Base-by-base conservation (phyloP, 1,139 yeast genomes). In the Saccharomycopsis crataegensis region DNA sequence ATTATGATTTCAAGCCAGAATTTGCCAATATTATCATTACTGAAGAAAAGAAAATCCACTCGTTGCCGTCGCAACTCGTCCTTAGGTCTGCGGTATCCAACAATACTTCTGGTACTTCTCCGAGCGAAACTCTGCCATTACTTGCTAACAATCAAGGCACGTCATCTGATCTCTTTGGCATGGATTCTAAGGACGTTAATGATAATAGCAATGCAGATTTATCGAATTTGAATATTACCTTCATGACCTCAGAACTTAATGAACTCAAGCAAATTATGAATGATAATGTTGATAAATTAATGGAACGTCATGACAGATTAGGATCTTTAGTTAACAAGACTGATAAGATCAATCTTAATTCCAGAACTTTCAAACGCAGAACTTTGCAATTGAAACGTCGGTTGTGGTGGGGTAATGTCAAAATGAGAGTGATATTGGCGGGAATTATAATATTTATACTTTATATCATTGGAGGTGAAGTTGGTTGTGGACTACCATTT, bases 301-400 rank as follows among this genome's bases (percentile, higher is more conserved):
- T 90, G 63, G 82, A 82, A 62, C 76, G 97, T 54, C 96, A 96
- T 11, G 96, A 89, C 62, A 77, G 87, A 56, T 80, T 90, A 57
- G 80, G 82, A 59, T 68, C 79, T 50, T 73, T 90, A 58, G 95
- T 89, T 16, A 86, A 84, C 65, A 90, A 90, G 65, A 89, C 96
- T 1, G 87, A 86, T 59, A 74, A 83, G 53, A 75, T 89, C 67
- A 87, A 85, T 60, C 75, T 77, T 34, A 79, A 82, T 40, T 80
- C 95, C 5, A 79, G 75, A 69, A 78, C 85, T 47, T 90, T 90
- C 65, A 83, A 88, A 60, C 81, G 84, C 60, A 76, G 83, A 57
- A 86, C 96, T 0, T 79, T 78, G 34, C 75, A 75, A 52, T 78
- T 88, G 41, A 80, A 80, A 62, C 70, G 88, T 48, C 76, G 74